Conservation (phyloP, 305 asterid species). For the Euphrasia arctica region DNA sequence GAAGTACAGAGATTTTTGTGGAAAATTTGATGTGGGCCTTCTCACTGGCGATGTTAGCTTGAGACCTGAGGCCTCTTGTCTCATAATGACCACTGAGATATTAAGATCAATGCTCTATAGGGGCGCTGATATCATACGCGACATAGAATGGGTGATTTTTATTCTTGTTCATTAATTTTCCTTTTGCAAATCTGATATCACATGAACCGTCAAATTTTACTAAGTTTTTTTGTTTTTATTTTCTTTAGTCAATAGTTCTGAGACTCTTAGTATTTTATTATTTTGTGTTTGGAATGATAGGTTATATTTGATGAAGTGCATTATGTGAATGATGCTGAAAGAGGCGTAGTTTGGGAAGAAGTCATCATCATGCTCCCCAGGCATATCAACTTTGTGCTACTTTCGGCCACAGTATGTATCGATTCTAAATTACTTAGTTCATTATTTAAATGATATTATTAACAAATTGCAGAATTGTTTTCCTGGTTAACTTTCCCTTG, state of each 20-base stretch:
- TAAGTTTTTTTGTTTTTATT: slow-evolving; percentile 9
- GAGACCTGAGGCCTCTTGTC: slow-evolving; percentile 99
- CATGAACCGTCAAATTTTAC: slow-evolving; percentile 22
- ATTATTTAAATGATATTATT: slow-evolving; percentile 18
- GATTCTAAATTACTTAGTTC: slow-evolving; percentile 18
- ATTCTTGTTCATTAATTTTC: slow-evolving; percentile 19
- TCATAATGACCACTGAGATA: slow-evolving; percentile 98
- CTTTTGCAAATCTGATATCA: slow-evolving; percentile 22
- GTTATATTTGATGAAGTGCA: slow-evolving; percentile 99
- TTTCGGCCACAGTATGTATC: slow-evolving; percentile 89
- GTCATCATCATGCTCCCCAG: slow-evolving; percentile 99
- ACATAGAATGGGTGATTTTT: slow-evolving; percentile 91
- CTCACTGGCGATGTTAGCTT: slow-evolving; percentile 97
- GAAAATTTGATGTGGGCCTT: slow-evolving; percentile 97
- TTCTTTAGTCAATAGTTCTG: slow-evolving; percentile 25
- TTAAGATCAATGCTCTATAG: slow-evolving; percentile 97
- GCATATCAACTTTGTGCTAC: slow-evolving; percentile 94
- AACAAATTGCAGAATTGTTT: slow-evolving; percentile 2
- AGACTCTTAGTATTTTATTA: slow-evolving; percentile 31
- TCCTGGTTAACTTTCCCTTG: slow-evolving; percentile 20
- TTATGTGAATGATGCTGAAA: slow-evolving; percentile 93
- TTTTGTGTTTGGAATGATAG: slow-evolving; percentile 49
- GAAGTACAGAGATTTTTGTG: slow-evolving; percentile 96
- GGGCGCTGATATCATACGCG: slow-evolving; percentile 99
- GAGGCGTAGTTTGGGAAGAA: slow-evolving; percentile 99